phyloP scores from a whole-genome alignment of 129 eudicot genomes.

The Saposhnikovia divaricata region DNA sequence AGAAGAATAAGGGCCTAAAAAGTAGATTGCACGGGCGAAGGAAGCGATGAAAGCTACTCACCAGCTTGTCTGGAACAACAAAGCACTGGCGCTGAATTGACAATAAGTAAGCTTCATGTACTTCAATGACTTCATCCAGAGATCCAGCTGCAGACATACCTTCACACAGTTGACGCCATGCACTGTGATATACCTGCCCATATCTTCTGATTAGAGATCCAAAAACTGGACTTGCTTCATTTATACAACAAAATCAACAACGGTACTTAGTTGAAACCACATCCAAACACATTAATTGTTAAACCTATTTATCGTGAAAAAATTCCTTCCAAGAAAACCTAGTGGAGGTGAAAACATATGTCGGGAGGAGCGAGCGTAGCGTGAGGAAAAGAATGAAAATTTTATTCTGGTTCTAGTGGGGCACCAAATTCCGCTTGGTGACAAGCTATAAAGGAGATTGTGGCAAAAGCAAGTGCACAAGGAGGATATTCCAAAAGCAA shows the following conservation, averaged over 20 bases:
- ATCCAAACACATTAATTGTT: not conserved
- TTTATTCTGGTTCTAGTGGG: not conserved
- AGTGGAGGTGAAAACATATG: not conserved
- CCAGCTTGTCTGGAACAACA: slow-evolving; percentile 96
- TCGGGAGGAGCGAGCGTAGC: not conserved
- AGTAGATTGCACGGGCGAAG: not conserved
- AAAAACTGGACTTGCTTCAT: not conserved
- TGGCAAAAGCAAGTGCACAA: not conserved
- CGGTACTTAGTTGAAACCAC: not conserved
- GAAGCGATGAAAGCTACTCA: slow-evolving; percentile 17
- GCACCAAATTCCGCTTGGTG: not conserved
- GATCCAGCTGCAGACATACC: slow-evolving; percentile 92
- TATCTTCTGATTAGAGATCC: slow-evolving; percentile 5
- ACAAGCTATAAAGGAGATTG: slow-evolving; percentile 2
- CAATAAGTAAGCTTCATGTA: slow-evolving; percentile 80
- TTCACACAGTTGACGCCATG: slow-evolving; percentile 91
- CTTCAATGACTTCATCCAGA: slow-evolving; percentile 91
- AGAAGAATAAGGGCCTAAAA: not conserved
- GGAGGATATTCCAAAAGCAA: not conserved
- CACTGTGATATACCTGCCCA: slow-evolving; percentile 88
- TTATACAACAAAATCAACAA: not conserved
- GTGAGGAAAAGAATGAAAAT: not conserved
- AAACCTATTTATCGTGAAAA: not conserved
- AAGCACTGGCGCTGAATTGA: slow-evolving; percentile 92
- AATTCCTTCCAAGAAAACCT: not conserved